phyloP scores from a whole-genome alignment of 345 rosid species.

The Firmiana major region DNA sequence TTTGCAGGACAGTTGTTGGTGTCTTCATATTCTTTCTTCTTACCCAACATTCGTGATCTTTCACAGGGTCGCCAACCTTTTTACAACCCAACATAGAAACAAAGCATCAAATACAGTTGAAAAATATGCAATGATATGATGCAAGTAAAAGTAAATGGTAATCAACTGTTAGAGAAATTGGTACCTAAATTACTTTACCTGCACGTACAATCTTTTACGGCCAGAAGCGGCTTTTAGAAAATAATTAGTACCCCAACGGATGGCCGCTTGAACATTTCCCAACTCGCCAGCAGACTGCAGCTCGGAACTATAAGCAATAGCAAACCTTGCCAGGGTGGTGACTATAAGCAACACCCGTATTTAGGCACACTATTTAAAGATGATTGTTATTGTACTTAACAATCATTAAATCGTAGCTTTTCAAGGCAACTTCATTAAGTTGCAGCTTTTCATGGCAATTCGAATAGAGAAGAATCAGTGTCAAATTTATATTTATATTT shows the following conservation, averaged over 20 bases:
- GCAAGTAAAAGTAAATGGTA: not conserved
- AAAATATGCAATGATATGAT: not conserved
- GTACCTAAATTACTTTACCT: slow-evolving; percentile 53
- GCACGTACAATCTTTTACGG: slow-evolving; percentile 53
- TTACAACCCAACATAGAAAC: not conserved
- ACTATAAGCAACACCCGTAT: slow-evolving; percentile 80
- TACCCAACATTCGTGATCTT: slow-evolving; percentile 81
- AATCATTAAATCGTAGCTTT: no score
- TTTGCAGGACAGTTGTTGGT: slow-evolving; percentile 60
- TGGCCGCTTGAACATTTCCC: slow-evolving; percentile 39
- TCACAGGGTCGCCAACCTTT: slow-evolving; percentile 74
- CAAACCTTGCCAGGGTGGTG: slow-evolving; percentile 79
- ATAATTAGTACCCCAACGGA: slow-evolving; percentile 95
- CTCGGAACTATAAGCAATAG: slow-evolving; percentile 44
- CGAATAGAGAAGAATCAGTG: no score
- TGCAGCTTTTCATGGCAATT: no score
- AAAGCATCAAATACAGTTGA: no score
- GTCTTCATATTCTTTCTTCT: slow-evolving; percentile 82
- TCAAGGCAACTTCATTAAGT: no score
- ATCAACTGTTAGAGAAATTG: not conserved
- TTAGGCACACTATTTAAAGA: no score
- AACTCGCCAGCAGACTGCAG: slow-evolving; percentile 50
- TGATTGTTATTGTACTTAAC: no score
- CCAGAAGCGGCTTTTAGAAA: slow-evolving; percentile 59
- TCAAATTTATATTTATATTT: no score